Percentiles rank a stretch among this genome's conserved stretches.
These are phyloP conservation scores for Chlorophyllum brunneum DNA, from an alignment of 768 basidiomycete species.

Conservation along the genomic window DNA sequence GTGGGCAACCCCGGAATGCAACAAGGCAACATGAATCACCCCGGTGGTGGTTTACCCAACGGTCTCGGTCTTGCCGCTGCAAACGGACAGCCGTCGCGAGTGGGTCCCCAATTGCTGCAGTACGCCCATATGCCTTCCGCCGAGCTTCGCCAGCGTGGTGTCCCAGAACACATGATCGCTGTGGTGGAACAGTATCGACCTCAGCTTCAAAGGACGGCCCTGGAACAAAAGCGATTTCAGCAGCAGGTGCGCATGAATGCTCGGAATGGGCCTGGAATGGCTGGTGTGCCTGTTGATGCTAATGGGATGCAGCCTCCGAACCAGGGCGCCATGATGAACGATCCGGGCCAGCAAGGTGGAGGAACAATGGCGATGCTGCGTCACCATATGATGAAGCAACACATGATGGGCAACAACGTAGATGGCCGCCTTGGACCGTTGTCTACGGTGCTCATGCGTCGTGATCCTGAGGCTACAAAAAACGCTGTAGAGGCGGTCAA, in stretches of 20 bases:
- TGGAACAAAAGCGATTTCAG: conserved; percentile 36
- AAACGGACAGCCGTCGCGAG: neutral
- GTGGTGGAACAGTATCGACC: conserved; percentile 56
- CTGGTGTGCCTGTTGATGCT: conserved; percentile 11
- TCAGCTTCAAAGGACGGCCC: conserved; percentile 35
- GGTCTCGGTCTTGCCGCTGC: neutral
- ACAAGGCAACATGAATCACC: neutral
- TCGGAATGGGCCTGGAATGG: conserved; percentile 13
- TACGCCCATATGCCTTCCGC: conserved; percentile 41
- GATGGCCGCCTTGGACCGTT: conserved; percentile 3
- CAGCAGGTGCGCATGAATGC: conserved; percentile 22
- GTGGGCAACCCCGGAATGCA: neutral
- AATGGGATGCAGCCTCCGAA: conserved; percentile 12
- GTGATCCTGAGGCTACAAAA: conserved; percentile 1
- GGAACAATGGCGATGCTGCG: conserved; percentile 4
- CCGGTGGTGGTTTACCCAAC: conserved; percentile 1
- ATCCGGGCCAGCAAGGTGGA: conserved; percentile 1
- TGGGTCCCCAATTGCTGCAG: conserved; percentile 20
- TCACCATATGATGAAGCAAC: conserved; percentile 15
- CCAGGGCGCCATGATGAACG: conserved; percentile 10
- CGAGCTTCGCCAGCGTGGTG: conserved; percentile 50
- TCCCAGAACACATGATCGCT: conserved; percentile 47
- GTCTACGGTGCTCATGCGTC: neutral
- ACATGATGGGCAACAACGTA: conserved; percentile 4
- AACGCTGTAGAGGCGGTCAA: conserved; percentile 4